Evolutionary conservation across 2,329 filamentous ascomycete species (phyloP).

Genomic region (Bipolaris gigantea): DNA sequence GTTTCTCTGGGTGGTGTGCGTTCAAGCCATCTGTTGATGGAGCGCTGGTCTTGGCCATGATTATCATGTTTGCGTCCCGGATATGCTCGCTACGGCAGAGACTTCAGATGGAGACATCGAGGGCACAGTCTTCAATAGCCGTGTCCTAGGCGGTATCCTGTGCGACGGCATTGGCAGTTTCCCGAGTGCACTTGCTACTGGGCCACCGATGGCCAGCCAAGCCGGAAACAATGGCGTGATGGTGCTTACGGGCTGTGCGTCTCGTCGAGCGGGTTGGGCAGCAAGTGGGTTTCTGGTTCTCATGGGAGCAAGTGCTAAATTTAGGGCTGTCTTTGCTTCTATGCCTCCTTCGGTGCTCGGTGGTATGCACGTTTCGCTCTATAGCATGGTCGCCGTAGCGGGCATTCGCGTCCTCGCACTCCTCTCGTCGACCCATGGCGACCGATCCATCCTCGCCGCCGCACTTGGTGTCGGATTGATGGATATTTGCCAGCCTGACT

Average conservation of each 20-base stretch:
- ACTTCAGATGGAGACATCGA: constrained; percentile 32
- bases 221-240: constrained; percentile 38
- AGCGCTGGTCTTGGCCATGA: constrained; percentile 28
- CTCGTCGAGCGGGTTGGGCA: constrained; percentile 34
- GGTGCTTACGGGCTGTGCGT: constrained; percentile 31
- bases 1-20: constrained; percentile 32
- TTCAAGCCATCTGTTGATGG: constrained; percentile 36
- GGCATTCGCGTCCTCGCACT: constrained; percentile 33
- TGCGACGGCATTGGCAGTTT: constrained; percentile 35
- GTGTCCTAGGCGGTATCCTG: constrained; percentile 33
- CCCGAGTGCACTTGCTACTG: constrained; percentile 32
- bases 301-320: constrained; percentile 35
- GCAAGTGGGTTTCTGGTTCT: constrained; percentile 32
- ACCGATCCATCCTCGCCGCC: constrained; percentile 34
- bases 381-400: constrained; percentile 33
- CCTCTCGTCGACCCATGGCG: constrained; percentile 31
- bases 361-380: constrained; percentile 49
- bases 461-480: constrained; percentile 37
- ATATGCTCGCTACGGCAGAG: constrained; percentile 35
- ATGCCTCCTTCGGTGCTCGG: constrained; percentile 48
- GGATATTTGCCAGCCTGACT: constrained; percentile 46
- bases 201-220: constrained; percentile 34
- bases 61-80: constrained; percentile 42
- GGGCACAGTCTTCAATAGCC: constrained; percentile 31
- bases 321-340: constrained; percentile 33